Evolutionary conservation across 169 alveolate species (phyloP), one percentile per base, ranked within the genome.

Genomic region (Babesia ovata): DNA sequence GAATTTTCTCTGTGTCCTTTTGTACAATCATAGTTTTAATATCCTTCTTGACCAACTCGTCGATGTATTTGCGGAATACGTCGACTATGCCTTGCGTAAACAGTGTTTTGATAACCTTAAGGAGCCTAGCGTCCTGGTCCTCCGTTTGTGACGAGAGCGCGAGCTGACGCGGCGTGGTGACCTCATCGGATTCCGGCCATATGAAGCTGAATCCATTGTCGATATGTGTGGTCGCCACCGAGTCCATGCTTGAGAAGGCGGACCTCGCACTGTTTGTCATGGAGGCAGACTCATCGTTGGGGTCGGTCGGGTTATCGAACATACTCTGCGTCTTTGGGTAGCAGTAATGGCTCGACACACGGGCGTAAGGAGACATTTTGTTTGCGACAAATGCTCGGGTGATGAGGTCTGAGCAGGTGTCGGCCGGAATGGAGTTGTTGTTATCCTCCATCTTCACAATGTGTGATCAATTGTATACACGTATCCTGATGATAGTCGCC

Each of bases 1-100:
- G 26, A 0, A 81, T 63, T 33, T 57, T 61, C 24, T 3, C 63
- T 21, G 59, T 75, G 28, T 28, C 63, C 3, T 17, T 21, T n/a
- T 8, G 57, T 6, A 66, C 33, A 12, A 13, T 48, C 71, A 60
- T 48, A 6, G 42, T 67, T 14, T n/a, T 52, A 2, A 49, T 26
- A 26, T 81, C 88, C 58, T 69, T 63, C 45, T 46, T 22, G 65
- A 58, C 72, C 0, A 81, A 28, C 26, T 81, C 79, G 11, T 73
- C 76, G 16, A 72, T 85, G 24, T 52, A 71, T 16, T 63, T 66
- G n/a, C 84, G 66, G 57, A 72, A 54, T 17, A 45, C 46, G 0
- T 52, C 88, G n/a, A 81, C 16, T n/a, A 81, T 53, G 42, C 58
- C 63, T 42, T 81, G 76, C 11, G 88, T 59, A 36, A 81, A 66